These are phyloP conservation scores for Auriscalpium orientale DNA, from an alignment of 768 basidiomycete species.

Conservation along the genomic window DNA sequence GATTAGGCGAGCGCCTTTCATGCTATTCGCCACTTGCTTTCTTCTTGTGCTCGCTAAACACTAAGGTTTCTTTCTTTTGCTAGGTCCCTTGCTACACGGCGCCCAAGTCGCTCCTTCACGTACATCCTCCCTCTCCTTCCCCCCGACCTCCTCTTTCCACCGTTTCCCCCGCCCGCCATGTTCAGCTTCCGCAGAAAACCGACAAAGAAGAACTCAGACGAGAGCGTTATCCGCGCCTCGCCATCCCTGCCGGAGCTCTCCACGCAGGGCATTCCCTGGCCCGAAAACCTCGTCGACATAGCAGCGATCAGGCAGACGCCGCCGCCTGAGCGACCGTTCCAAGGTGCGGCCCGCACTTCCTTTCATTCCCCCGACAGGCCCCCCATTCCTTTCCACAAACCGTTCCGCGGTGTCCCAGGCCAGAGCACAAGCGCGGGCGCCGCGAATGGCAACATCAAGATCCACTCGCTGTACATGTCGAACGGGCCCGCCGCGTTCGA, in stretches of 20 bases:
- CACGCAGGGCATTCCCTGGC: conserved; percentile 77
- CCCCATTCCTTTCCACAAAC: conserved; percentile 78
- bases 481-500: conserved; percentile 58
- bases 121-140: conserved; percentile 17
- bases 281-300: conserved; percentile 72
- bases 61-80: conserved; percentile 1
- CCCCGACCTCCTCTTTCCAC: conserved; percentile 12
- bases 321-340: conserved; percentile 28
- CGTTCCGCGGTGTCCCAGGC: conserved; percentile 42
- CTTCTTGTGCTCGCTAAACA: background rate
- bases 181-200: conserved; percentile 65
- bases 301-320: conserved; percentile 49
- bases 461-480: conserved; percentile 67
- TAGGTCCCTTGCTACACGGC: background rate
- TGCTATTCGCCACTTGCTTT: background rate
- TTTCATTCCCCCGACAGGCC: conserved; percentile 43
- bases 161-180: conserved; percentile 35
- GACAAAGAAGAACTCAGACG: conserved; percentile 41
- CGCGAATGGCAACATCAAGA: conserved; percentile 42
- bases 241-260: conserved; percentile 75
- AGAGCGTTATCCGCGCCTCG: conserved; percentile 48
- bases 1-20: background rate
- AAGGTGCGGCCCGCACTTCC: conserved; percentile 69
- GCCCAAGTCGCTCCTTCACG: background rate
- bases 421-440: conserved; percentile 19